Conservation (phyloP, 163 green algal genomes). For the Prototheca stagnorum region DNA sequence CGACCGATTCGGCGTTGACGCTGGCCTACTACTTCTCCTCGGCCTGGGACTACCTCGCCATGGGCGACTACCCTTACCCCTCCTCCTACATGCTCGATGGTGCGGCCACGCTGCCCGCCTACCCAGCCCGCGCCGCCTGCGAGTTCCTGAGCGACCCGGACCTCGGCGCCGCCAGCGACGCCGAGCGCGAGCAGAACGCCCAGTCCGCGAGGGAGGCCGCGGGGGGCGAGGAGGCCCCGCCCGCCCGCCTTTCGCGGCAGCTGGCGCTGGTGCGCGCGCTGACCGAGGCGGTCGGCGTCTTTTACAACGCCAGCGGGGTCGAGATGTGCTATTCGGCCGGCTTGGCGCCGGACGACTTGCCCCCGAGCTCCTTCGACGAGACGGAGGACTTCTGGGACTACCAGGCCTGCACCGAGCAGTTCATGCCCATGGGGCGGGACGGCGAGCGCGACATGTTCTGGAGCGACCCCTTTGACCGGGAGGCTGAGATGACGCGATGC, state of each 20-base stretch:
- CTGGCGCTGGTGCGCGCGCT: conserved; percentile 34
- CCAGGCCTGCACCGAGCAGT: conserved; percentile 77
- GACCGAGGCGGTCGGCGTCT: conserved; percentile 36
- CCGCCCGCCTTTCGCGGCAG: no score
- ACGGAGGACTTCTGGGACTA: conserved; percentile 48
- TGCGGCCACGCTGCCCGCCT: conserved; percentile 47
- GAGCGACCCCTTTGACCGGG: conserved; percentile 26
- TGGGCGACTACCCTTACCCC: conserved; percentile 9
- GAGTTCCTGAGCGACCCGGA: conserved; percentile 15
- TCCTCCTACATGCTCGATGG: conserved; percentile 70
- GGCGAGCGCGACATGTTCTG: conserved; percentile 65
- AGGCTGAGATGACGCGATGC: conserved; percentile 30
- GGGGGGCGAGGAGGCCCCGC: no score
- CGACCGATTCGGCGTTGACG: no score
- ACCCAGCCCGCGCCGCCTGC: conserved; percentile 59
- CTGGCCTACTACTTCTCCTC: conserved; percentile 33
- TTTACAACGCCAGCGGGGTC: conserved; percentile 63
- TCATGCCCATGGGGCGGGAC: conserved; percentile 50
- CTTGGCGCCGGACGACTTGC: neutral
- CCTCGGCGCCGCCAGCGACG: no score
- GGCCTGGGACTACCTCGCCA: conserved; percentile 45
- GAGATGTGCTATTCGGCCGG: conserved; percentile 37
- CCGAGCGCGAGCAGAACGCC: no score
- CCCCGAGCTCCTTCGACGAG: conserved; percentile 15
- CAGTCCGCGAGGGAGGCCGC: neutral